A percentile compares a stretch with the other conserved stretches of the same genome.
Evolutionary conservation across 2,329 filamentous ascomycete genomes (phyloP).

Genomic region (Neopestalotiopsis sp.): DNA sequence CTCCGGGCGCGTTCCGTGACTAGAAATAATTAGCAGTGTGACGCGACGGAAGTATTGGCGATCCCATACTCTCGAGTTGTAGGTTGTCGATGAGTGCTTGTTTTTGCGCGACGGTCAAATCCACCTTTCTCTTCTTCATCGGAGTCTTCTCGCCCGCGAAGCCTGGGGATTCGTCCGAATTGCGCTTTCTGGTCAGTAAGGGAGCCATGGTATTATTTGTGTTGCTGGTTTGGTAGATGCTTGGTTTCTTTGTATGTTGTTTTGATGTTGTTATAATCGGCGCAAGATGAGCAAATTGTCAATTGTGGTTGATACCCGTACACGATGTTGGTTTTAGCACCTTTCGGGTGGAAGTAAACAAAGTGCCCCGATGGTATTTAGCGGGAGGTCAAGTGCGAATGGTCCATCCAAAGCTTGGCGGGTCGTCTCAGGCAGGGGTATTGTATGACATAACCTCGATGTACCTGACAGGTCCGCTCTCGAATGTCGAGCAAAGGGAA

Average conservation of each 20-base stretch:
- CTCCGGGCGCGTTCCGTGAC: constrained; percentile 65
- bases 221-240: background rate
- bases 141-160: constrained; percentile 56
- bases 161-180: constrained; percentile 44
- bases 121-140: constrained; percentile 64
- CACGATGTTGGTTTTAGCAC: background rate
- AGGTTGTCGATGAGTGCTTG: constrained; percentile 88
- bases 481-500: background rate
- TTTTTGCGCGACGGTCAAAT: constrained; percentile 75
- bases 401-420: background rate
- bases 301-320: background rate
- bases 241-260: background rate
- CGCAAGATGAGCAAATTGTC: background rate
- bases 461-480: background rate
- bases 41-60: background rate
- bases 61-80: constrained; percentile 78
- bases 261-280: background rate
- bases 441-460: background rate
- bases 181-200: constrained; percentile 51
- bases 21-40: constrained; percentile 24
- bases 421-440: background rate
- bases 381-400: background rate
- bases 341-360: constrained; percentile 44
- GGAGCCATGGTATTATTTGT: constrained; percentile 49
- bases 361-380: constrained; percentile 30